Evolutionary conservation across 805 yeast species (phyloP).

Genomic region (Schwanniomyces polymorphus): DNA sequence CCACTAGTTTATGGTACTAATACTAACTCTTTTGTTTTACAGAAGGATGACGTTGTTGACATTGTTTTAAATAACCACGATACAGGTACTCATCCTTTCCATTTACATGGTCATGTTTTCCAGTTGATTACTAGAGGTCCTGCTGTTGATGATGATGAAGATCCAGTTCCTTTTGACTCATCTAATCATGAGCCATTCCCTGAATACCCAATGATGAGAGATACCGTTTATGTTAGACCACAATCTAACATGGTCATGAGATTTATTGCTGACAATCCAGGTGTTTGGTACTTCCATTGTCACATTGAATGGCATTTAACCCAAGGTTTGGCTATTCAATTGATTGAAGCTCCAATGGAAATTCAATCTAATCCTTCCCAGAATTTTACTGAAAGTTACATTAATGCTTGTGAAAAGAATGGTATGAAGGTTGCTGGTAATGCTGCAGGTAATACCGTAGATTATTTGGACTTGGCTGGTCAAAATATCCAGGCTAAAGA

Average conservation of each 20-base stretch:
- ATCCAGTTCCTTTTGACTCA: slow-evolving; percentile 47
- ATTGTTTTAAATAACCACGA: slow-evolving; percentile 78
- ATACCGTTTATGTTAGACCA: slow-evolving; percentile 66
- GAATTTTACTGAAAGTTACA: slow-evolving; percentile 61
- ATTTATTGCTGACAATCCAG: slow-evolving; percentile 84
- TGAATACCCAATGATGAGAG: slow-evolving; percentile 64
- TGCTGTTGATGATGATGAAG: slow-evolving; percentile 53
- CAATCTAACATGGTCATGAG: slow-evolving; percentile 70
- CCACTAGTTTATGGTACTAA: slow-evolving; percentile 71
- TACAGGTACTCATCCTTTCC: slow-evolving; percentile 79
- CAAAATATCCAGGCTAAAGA: slow-evolving; percentile 65
- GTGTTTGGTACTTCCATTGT: slow-evolving; percentile 94
- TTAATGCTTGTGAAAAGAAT: slow-evolving; percentile 56
- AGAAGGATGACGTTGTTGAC: slow-evolving; percentile 66
- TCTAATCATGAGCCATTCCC: slow-evolving; percentile 45
- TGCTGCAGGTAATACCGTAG: slow-evolving; percentile 78
- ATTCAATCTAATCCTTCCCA: slow-evolving; percentile 45
- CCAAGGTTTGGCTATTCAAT: slow-evolving; percentile 74
- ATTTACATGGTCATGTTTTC: slow-evolving; percentile 72
- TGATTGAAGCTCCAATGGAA: slow-evolving; percentile 67
- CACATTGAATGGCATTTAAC: slow-evolving; percentile 85
- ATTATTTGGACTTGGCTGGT: slow-evolving; percentile 69
- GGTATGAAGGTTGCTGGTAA: slow-evolving; percentile 66
- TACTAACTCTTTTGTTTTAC: slow-evolving; percentile 62
- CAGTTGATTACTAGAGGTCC: slow-evolving; percentile 58